Conservation (phyloP, 192 early-diverging fungal genomes). For the Pecoramyces ruminantium region DNA sequence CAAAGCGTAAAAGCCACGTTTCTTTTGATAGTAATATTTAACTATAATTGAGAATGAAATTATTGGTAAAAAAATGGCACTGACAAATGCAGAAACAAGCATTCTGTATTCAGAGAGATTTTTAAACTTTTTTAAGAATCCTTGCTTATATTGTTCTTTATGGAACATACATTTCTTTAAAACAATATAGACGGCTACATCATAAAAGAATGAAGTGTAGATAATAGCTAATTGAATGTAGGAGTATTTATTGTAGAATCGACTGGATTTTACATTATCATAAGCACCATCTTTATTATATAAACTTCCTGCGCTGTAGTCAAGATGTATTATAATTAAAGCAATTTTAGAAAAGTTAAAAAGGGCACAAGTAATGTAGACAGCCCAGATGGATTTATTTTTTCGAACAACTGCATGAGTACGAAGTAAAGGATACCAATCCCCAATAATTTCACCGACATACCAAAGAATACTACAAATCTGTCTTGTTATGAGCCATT, state of each 20-base stretch:
- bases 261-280: neutral
- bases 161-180: neutral
- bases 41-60: neutral
- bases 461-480: neutral
- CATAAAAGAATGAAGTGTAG: neutral
- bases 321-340: neutral
- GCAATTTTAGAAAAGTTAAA: neutral
- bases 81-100: neutral
- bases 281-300: neutral
- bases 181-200: neutral
- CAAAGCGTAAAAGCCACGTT: neutral
- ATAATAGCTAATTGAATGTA: no score
- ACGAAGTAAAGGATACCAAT: neutral
- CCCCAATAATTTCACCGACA: neutral
- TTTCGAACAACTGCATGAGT: neutral
- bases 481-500: neutral
- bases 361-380: neutral
- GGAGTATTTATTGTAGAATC: neutral
- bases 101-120: neutral
- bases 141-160: neutral
- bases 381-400: neutral
- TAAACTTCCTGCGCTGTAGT: neutral
- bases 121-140: neutral
- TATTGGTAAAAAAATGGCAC: neutral
- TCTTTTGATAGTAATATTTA: neutral